phyloP scores from a whole-genome alignment of 805 yeast species.

The Limtongozyma cylindracea region DNA sequence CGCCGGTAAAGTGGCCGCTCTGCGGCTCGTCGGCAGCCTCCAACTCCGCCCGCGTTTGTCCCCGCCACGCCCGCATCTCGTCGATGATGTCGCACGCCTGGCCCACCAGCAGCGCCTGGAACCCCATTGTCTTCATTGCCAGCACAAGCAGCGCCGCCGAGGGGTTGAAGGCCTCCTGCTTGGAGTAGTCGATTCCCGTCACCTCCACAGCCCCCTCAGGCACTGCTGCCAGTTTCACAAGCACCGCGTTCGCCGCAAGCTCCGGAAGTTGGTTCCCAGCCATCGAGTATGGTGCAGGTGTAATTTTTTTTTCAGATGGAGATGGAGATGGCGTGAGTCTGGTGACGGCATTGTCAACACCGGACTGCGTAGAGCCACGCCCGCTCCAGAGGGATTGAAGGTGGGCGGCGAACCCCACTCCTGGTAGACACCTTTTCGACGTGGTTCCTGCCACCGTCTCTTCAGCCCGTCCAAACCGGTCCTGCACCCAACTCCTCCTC shows the following conservation, averaged over 20 bases:
- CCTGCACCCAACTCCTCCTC: too few species aligned
- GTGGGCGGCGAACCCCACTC: too few species aligned
- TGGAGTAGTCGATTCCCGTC: slow-evolving; percentile 73
- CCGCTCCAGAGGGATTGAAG: too few species aligned
- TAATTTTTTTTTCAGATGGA: too few species aligned
- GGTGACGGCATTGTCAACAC: too few species aligned
- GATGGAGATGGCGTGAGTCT: too few species aligned
- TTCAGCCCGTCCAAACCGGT: too few species aligned
- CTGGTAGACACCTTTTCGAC: too few species aligned
- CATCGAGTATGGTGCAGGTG: too few species aligned
- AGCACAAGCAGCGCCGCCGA: slow-evolving; percentile 54
- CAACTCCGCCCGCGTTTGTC: slow-evolving; percentile 40
- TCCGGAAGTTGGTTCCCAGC: slow-evolving; percentile 18
- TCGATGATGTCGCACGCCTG: slow-evolving; percentile 83
- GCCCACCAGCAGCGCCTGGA: slow-evolving; percentile 76
- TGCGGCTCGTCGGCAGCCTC: slow-evolving; percentile 32
- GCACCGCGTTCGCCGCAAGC: slow-evolving; percentile 75
- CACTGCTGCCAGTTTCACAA: slow-evolving; percentile 66
- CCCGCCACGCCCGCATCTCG: slow-evolving; percentile 87
- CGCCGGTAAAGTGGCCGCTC: slow-evolving; percentile 55
- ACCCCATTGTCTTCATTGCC: slow-evolving; percentile 89
- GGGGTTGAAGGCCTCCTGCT: slow-evolving; percentile 51
- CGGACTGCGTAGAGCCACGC: too few species aligned
- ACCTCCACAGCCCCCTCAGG: slow-evolving; percentile 63
- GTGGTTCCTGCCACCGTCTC: too few species aligned